phyloP scores from a whole-genome alignment of 1,284 basidiomycete genomes.

The Boletus smithii region DNA sequence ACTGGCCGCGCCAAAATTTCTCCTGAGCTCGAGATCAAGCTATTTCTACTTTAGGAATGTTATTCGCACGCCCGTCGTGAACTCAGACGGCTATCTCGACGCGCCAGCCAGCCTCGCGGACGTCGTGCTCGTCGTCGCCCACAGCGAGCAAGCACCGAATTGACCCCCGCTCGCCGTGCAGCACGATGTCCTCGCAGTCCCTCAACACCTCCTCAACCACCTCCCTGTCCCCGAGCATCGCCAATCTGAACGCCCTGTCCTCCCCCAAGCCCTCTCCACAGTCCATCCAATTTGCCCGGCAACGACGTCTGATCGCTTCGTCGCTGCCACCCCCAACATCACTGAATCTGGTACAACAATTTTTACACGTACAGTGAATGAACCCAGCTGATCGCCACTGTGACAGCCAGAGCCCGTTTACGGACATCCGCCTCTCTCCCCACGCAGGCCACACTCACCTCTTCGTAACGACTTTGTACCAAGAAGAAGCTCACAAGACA shows the following conservation, averaged over 20 bases:
- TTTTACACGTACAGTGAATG: neutral
- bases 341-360: conserved; percentile 25
- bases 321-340: conserved; percentile 29
- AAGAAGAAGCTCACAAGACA: conserved; percentile 49
- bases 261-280: conserved; percentile 26
- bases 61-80: conserved; percentile 20
- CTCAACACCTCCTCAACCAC: conserved; percentile 34
- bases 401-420: conserved; percentile 34
- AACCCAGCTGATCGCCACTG: conserved; percentile 13
- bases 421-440: conserved; percentile 29
- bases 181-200: conserved; percentile 30
- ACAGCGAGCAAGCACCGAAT: conserved; percentile 20
- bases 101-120: conserved; percentile 5
- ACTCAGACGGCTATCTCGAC: conserved; percentile 17
- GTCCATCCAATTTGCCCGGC: conserved; percentile 20
- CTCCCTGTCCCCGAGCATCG: conserved; percentile 33
- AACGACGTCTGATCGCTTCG: conserved; percentile 26
- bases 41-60: conserved; percentile 17
- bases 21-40: conserved; percentile 13
- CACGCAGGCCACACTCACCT: conserved; percentile 59
- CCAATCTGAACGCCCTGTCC: conserved; percentile 32
- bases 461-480: conserved; percentile 51
- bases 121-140: conserved; percentile 23
- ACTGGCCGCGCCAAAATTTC: conserved; percentile 26
- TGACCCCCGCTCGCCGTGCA: conserved; percentile 13